Base-by-base conservation (phyloP, 768 basidiomycete species). In the Leccinum imitatum region DNA sequence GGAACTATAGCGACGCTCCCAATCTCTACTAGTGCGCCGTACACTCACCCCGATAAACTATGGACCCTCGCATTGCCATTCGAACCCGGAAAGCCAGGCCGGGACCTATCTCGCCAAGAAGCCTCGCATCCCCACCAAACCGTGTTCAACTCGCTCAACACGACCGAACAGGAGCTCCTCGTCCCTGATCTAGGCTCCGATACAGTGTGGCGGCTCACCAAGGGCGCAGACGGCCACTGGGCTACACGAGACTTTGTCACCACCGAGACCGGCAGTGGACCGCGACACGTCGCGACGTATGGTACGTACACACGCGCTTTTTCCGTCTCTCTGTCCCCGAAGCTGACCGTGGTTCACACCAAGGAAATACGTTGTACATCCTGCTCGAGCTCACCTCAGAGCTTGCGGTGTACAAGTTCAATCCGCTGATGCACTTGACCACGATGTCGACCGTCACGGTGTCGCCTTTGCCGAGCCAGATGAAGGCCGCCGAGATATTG, bases 171-270 rank as follows among this genome's bases (percentile, higher is more conserved):
- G 27, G 88, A 90, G 63, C 73, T 93, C 13, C 79, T 92, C 48
- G 79, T 91, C 1, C 85, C 90, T 1, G 91, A 94, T 71, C 77
- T 95, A 6, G 92, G 92, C 4, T 79, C 83, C 3, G 93, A 94
- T 69, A 79, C 79, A 55, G 80, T 91, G 15, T 85, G 82, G 74
- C 76, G 82, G 57, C 76, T 87, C 59, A 75, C 73, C 63, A 80
- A 83, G 68, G 71, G 67, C 9, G 35, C 57, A 35, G 72, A 73
- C 19, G 84, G 80, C 2, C 69, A 66, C 31, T 87, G 90, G 84
- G 69, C 73, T 19, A 66, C 83, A 52, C 69, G 68, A n/a, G 84
- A 80, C 6, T 75, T 77, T 35, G 70, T 91, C 46, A 65, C 75
- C 27, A 79, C 77, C 67, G 76, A 79, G 61, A 69, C 78, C 3